phyloP scores from a whole-genome alignment of 2,329 filamentous ascomycete species.

The Periconia sp. region DNA sequence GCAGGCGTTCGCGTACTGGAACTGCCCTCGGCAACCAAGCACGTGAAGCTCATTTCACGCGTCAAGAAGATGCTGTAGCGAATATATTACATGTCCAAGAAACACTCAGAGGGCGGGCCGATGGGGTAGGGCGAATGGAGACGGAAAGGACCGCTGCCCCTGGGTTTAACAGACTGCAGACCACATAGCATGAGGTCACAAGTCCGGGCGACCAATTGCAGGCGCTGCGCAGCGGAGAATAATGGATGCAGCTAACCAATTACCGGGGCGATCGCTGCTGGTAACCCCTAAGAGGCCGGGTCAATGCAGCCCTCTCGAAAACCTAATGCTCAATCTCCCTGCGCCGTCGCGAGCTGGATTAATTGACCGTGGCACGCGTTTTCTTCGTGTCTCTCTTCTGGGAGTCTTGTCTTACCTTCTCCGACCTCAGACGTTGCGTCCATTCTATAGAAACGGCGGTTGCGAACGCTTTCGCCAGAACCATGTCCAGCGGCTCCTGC shows the following conservation, averaged over 20 bases:
- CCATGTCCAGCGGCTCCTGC: slow-evolving; percentile 23
- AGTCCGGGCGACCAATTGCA: neutral
- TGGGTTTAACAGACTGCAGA: too few relatives aligned
- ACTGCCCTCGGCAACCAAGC: too few relatives aligned
- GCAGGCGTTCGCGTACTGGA: too few relatives aligned
- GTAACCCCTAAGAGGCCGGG: slow-evolving; percentile 26
- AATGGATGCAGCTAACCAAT: neutral
- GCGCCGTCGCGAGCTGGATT: slow-evolving; percentile 15
- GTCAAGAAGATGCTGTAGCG: too few relatives aligned
- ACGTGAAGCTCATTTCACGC: slow-evolving; percentile 1
- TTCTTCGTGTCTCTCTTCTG: slow-evolving; percentile 16
- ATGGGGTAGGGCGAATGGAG: too few relatives aligned
- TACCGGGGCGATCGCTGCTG: slow-evolving; percentile 18
- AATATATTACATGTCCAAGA: too few relatives aligned
- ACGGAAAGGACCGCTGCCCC: too few relatives aligned
- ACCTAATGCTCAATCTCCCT: slow-evolving; percentile 22
- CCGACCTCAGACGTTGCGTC: neutral
- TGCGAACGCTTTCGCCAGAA: too few relatives aligned
- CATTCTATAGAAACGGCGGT: too few relatives aligned
- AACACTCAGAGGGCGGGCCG: too few relatives aligned
- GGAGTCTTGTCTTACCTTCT: slow-evolving; percentile 21
- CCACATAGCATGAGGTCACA: slow-evolving; percentile 3
- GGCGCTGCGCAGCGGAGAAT: neutral
- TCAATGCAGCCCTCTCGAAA: slow-evolving; percentile 25
- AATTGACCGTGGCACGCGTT: slow-evolving; percentile 25